Evolutionary conservation across 208 protist genomes (phyloP), one percentile per base, ranked within the genome.

Genomic region (Blechomonas ayalai): DNA sequence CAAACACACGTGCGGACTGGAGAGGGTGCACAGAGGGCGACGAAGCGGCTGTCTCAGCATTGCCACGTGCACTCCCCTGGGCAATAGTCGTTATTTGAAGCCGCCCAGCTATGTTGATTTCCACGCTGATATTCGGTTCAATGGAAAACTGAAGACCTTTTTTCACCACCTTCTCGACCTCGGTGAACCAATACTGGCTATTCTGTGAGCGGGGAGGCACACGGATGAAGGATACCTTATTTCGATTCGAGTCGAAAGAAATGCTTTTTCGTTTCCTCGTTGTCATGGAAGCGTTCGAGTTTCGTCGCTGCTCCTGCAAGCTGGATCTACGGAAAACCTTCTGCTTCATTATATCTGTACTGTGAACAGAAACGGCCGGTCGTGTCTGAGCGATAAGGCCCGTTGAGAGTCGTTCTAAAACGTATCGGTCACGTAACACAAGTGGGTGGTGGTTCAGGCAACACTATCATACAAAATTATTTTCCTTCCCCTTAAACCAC

Each of bases 111-210:
- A 92, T 72, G 25, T 67, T 67, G 16, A 89, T 50, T 13, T 67
- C 67, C 7, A 83, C 60, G 34, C 55, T 65, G 25, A 87, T 75
- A 29, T 71, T 48, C 7, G 76, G 84, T 52, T 86, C 73, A 22
- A 92, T 46, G 50, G 82, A 73, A 43, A 92, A 87, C 15, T 60
- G 55, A 2, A 89, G 29, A 3, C 80, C 80, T 48, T 87, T 89
- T 43, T 78, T 79, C 3, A 87, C 80, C 35, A 89, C 49, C 0
- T 67, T 65, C 60, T 72, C 49, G 24, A 57, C 71, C 41, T 87
- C 80, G 0, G 76, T 81, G 39, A 92, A 92, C 84, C 84, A 92
- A 41, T 72, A 92, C 15, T 77, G 60, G 3, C 54, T 19, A 42
- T 92, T 89, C 52, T 82, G 67, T 22, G 73, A 74, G 25, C 77